These are phyloP conservation scores for Termitomyces sp. DNA, from an alignment of 768 basidiomycete species.

Conservation along the genomic window DNA sequence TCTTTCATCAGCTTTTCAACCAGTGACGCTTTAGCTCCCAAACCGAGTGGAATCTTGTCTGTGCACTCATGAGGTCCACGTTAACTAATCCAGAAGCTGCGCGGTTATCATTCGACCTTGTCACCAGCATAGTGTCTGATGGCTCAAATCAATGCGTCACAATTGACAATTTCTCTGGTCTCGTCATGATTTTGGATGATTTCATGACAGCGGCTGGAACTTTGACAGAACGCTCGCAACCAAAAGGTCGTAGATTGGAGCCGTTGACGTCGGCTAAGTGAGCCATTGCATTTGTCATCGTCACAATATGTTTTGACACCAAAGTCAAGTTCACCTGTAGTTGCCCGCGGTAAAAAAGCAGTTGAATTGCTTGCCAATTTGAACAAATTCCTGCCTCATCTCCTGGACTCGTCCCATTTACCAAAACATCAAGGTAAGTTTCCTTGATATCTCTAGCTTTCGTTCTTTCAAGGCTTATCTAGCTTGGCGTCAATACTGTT, in stretches of 20 bases:
- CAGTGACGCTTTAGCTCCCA: constrained; percentile 50
- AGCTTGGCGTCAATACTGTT: constrained; percentile 75
- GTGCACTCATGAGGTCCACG: constrained; percentile 82
- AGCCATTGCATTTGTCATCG: constrained; percentile 9
- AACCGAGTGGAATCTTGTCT: constrained; percentile 94
- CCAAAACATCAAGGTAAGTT: constrained; percentile 35
- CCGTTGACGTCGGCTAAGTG: constrained; percentile 48
- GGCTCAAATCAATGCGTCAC: constrained; percentile 58
- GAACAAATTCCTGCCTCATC: constrained; percentile 54
- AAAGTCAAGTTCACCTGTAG: constrained; percentile 54
- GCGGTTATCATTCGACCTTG: constrained; percentile 74
- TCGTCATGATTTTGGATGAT: constrained; percentile 79
- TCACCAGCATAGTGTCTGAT: constrained; percentile 60
- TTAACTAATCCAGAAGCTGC: constrained; percentile 85
- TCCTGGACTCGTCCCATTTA: constrained; percentile 46
- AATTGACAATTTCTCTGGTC: constrained; percentile 73
- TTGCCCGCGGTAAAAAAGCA: constrained; percentile 79
- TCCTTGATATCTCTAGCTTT: background rate
- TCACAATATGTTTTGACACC: background rate
- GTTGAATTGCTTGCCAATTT: constrained; percentile 76
- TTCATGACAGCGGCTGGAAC: constrained; percentile 73
- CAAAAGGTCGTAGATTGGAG: constrained; percentile 44
- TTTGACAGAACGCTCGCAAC: constrained; percentile 52
- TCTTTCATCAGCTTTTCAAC: background rate
- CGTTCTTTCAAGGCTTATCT: constrained; percentile 3